phyloP scores from a whole-genome alignment of 2,329 filamentous ascomycete genomes.

The Paecilomyces sp. region DNA sequence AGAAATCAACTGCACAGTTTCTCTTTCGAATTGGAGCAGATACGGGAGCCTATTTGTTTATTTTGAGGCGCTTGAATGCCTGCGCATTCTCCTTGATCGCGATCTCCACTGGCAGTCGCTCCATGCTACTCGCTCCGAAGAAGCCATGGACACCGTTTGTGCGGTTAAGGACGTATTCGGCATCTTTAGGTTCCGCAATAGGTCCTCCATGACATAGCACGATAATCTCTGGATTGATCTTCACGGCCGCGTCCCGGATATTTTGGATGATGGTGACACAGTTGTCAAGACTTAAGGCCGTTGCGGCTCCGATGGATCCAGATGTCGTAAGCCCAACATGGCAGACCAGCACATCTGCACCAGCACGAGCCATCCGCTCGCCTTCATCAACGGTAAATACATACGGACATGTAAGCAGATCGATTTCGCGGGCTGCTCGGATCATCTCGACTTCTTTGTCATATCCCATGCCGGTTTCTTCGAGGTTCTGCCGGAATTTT shows the following conservation, averaged over 20 bases:
- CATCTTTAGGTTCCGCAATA: constrained; percentile 58
- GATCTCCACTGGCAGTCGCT: constrained; percentile 59
- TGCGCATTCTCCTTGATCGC: constrained; percentile 55
- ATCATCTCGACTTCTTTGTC: constrained; percentile 62
- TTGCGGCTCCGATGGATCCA: constrained; percentile 58
- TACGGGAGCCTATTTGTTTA: constrained; percentile 5
- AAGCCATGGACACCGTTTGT: constrained; percentile 64
- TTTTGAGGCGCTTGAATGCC: constrained; percentile 43
- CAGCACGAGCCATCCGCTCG: constrained; percentile 54
- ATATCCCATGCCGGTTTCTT: constrained; percentile 67
- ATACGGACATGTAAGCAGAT: constrained; percentile 62
- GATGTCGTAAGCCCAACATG: constrained; percentile 63
- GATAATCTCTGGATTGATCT: constrained; percentile 53
- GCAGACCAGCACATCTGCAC: constrained; percentile 61
- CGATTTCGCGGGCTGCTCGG: constrained; percentile 50
- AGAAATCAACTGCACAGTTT: background rate
- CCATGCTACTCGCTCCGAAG: constrained; percentile 63
- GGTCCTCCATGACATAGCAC: constrained; percentile 66
- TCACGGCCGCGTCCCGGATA: constrained; percentile 54
- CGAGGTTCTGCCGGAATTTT: constrained; percentile 58
- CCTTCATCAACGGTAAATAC: constrained; percentile 60
- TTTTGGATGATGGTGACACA: constrained; percentile 55
- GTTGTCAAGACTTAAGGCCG: constrained; percentile 57
- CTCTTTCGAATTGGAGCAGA: background rate
- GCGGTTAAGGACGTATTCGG: constrained; percentile 53